These are phyloP conservation scores for Jacaranda copaia DNA, from an alignment of 257 asterid genomes.

Conservation along the genomic window DNA sequence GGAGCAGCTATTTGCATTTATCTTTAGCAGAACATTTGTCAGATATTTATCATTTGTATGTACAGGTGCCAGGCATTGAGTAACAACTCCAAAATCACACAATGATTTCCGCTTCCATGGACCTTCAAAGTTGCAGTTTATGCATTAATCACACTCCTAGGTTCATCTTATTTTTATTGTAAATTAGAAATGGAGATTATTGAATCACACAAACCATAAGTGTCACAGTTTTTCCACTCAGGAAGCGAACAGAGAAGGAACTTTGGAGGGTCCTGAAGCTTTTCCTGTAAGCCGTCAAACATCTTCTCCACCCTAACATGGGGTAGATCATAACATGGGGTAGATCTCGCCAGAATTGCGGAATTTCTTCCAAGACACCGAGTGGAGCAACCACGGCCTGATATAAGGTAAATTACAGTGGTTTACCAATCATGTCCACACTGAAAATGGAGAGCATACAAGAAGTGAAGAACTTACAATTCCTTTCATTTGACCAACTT, in stretches of 20 bases:
- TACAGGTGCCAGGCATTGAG: conserved; percentile 83
- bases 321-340: conserved; percentile 72
- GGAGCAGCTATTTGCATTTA: conserved; percentile 66
- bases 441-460: conserved; percentile 1
- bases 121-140: conserved; percentile 47
- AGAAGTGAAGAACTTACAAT: conserved; percentile 55
- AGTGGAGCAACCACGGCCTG: conserved; percentile 66
- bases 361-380: conserved; percentile 68
- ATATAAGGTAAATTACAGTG: not conserved
- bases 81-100: conserved; percentile 80
- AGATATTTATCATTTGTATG: conserved; percentile 80
- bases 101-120: conserved; percentile 88
- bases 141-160: not conserved
- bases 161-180: not conserved
- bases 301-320: conserved; percentile 80
- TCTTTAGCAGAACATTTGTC: conserved; percentile 76
- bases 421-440: not conserved
- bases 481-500: conserved; percentile 77
- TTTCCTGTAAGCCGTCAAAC: conserved; percentile 68
- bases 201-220: conserved; percentile 66
- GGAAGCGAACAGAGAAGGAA: conserved; percentile 87
- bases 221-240: conserved; percentile 76
- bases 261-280: conserved; percentile 77
- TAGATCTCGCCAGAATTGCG: conserved; percentile 66
- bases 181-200: conserved; percentile 3